Conservation (phyloP, 2,329 filamentous ascomycete species). For the Arthrinium phaeospermum region DNA sequence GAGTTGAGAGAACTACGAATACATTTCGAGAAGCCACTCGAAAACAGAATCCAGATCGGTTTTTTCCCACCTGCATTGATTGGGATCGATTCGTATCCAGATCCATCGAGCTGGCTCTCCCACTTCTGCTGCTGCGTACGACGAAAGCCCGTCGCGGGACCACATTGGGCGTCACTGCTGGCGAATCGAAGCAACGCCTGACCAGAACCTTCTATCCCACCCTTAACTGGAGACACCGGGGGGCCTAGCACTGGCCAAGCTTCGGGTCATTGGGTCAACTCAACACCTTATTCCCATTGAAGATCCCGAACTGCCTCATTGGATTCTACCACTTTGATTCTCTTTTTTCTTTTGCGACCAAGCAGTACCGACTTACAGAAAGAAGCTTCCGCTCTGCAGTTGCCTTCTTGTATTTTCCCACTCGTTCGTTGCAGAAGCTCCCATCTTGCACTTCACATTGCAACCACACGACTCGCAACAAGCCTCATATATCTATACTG, state of each 20-base stretch:
- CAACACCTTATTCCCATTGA: conserved; percentile 13
- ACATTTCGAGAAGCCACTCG: conserved; percentile 17
- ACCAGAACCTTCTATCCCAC: conserved; percentile 19
- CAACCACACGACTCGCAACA: not conserved
- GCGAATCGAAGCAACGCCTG: conserved; percentile 17
- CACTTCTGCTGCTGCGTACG: not conserved
- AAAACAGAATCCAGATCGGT: conserved; percentile 4
- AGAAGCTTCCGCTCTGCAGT: not conserved
- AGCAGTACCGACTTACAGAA: conserved; percentile 1
- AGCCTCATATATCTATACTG: conserved; percentile 5
- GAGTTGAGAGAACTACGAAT: not conserved
- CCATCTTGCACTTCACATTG: not conserved
- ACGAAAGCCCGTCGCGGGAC: not conserved
- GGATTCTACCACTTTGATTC: not conserved
- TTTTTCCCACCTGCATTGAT: not conserved
- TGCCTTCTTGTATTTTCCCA: not conserved
- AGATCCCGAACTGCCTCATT: not conserved
- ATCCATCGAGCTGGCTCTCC: not conserved
- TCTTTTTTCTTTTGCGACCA: conserved; percentile 7
- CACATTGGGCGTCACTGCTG: conserved; percentile 13
- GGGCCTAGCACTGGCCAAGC: conserved; percentile 9
- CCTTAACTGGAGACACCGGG: conserved; percentile 12
- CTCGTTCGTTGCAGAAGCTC: not conserved
- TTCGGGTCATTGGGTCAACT: conserved; percentile 12
- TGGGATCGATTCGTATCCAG: not conserved